phyloP scores from a whole-genome alignment of 1,139 yeast species.

The Pneumocystis wakefieldiae region DNA sequence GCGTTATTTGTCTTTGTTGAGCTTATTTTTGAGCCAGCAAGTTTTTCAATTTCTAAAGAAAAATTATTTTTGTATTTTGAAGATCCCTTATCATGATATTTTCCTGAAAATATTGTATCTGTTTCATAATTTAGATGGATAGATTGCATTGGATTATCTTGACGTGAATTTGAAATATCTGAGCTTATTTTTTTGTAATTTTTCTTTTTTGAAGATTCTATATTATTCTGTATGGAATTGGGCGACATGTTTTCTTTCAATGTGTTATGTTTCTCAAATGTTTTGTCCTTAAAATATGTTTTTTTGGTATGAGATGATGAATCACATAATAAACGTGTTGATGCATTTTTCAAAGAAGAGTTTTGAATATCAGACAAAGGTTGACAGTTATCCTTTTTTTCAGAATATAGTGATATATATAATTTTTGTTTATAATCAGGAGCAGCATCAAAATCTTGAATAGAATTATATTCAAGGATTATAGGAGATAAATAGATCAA shows the following conservation, averaged over 20 bases:
- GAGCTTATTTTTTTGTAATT: neutral
- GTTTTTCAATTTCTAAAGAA: neutral
- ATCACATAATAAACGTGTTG: neutral
- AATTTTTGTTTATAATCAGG: neutral
- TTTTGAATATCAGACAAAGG: neutral
- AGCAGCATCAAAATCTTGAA: neutral
- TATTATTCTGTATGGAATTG: neutral
- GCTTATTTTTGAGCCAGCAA: neutral
- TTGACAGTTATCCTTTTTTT: neutral
- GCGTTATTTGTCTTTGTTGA: neutral
- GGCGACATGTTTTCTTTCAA: neutral
- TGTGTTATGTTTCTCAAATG: neutral
- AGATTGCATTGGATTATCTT: neutral
- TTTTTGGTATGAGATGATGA: neutral
- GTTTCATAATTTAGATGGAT: neutral
- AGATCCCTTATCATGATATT: neutral
- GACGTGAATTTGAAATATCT: neutral
- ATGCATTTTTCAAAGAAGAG: neutral
- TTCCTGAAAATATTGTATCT: neutral
- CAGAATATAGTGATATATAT: neutral
- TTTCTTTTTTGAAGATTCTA: neutral
- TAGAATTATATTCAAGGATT: neutral
- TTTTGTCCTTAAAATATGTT: neutral
- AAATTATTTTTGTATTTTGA: neutral
- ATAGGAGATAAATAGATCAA: neutral